Evolutionary conservation across 2,329 filamentous ascomycete species (phyloP).

Genomic region (Monosporascus sp.): DNA sequence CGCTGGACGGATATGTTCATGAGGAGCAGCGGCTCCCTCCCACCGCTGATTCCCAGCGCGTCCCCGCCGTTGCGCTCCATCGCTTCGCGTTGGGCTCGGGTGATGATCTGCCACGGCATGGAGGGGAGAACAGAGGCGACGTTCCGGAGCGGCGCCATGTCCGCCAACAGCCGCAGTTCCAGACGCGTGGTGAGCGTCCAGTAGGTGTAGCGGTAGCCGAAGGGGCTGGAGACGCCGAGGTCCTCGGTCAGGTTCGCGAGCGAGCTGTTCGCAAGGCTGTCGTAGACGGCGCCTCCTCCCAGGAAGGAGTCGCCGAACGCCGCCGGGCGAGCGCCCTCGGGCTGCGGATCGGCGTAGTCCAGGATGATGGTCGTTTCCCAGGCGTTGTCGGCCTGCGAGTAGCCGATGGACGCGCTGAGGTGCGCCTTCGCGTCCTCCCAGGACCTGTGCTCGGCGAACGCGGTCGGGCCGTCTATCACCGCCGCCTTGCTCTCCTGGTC

Average conservation of each 20-base stretch:
- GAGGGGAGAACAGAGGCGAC: slow-evolving; percentile 3
- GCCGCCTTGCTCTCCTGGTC: slow-evolving; percentile 3
- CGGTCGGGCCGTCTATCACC: slow-evolving; percentile 3
- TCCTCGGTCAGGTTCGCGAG: slow-evolving; percentile 9
- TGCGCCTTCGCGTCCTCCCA: slow-evolving; percentile 10
- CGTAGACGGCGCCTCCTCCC: slow-evolving; percentile 1
- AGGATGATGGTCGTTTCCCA: slow-evolving; percentile 7
- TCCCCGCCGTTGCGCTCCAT: slow-evolving; percentile 25
- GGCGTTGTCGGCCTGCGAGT: slow-evolving; percentile 4
- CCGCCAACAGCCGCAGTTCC: slow-evolving; percentile 5
- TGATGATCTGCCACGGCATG: slow-evolving; percentile 7
- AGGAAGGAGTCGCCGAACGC: slow-evolving; percentile 20
- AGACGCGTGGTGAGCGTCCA: slow-evolving; percentile 6
- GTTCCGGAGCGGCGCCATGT: slow-evolving; percentile 4
- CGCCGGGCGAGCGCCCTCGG: slow-evolving; percentile 9
- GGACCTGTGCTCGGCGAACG: slow-evolving; percentile 5
- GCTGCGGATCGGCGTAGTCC: slow-evolving; percentile 7
- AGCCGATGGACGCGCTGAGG: slow-evolving; percentile 9
- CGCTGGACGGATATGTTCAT: slow-evolving; percentile 22
- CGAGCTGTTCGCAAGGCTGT: slow-evolving; percentile 6
- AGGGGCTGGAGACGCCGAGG: slow-evolving; percentile 1
- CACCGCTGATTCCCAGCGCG: slow-evolving; percentile 22
- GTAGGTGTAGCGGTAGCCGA: slow-evolving; percentile 9
- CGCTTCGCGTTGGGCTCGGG: slow-evolving; percentile 2
- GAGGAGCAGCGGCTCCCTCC: slow-evolving; percentile 9